Evolutionary conservation across 2,329 filamentous ascomycete genomes (phyloP).

Genomic region (Xylariales sp.): DNA sequence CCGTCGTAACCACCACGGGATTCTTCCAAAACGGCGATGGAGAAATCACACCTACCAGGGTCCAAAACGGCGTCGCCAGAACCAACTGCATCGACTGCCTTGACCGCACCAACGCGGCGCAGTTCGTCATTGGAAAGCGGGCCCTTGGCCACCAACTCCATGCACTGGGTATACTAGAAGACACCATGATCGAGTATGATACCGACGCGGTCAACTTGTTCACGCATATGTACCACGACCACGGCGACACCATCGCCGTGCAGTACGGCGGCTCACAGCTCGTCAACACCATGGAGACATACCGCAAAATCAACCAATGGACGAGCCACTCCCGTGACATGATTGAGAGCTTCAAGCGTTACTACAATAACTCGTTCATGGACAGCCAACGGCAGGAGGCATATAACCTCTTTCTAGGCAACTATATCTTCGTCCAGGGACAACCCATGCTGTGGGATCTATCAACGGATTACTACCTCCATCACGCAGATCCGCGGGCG

Average conservation of each 20-base stretch:
- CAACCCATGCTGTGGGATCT: slow-evolving; percentile 98
- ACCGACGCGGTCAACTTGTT: slow-evolving; percentile 95
- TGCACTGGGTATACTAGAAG: slow-evolving; percentile 79
- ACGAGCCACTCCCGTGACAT: slow-evolving; percentile 95
- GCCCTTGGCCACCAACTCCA: slow-evolving; percentile 89
- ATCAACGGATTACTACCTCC: slow-evolving; percentile 90
- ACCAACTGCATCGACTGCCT: slow-evolving; percentile 99
- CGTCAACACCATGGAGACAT: slow-evolving; percentile 99
- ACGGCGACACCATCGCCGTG: slow-evolving; percentile 95
- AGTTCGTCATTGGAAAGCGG: slow-evolving; percentile 95
- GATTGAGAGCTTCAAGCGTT: slow-evolving; percentile 98
- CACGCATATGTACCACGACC: slow-evolving; percentile 97
- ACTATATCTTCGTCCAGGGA: slow-evolving; percentile 83
- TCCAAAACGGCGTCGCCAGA: slow-evolving; percentile 88
- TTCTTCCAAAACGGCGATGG: slow-evolving; percentile 93
- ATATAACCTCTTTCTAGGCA: slow-evolving; percentile 94
- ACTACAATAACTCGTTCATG: slow-evolving; percentile 98
- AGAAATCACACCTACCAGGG: slow-evolving; percentile 56
- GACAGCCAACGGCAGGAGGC: slow-evolving; percentile 97
- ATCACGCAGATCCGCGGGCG: slow-evolving; percentile 76
- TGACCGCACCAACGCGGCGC: slow-evolving; percentile 93
- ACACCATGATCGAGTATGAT: slow-evolving; percentile 80
- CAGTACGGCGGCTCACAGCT: slow-evolving; percentile 97
- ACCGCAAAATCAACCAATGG: slow-evolving; percentile 98
- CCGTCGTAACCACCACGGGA: slow-evolving; percentile 77